phyloP scores from a whole-genome alignment of 495 filamentous ascomycete species.

The Clavariopsis aquatica region DNA sequence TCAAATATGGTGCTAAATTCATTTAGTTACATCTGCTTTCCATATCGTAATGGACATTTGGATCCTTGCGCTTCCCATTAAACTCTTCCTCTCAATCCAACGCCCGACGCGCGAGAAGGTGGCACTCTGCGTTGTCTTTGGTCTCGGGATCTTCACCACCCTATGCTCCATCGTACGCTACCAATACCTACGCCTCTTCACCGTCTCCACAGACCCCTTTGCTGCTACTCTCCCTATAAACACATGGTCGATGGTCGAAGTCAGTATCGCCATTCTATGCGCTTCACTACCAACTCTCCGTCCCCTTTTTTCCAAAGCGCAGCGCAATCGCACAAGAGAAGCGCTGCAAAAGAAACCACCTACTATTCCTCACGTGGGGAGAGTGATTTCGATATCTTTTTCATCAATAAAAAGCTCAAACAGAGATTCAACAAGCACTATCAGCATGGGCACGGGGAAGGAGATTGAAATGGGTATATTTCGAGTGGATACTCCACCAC shows the following conservation, averaged over 20 bases:
- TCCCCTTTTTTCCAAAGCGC: slow-evolving; percentile 46
- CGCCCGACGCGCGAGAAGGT: slow-evolving; percentile 50
- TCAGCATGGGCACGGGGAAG: not conserved
- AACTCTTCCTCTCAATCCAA: slow-evolving; percentile 48
- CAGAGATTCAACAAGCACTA: not conserved
- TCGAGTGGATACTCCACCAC: slow-evolving; percentile 2
- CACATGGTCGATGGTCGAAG: slow-evolving; percentile 53
- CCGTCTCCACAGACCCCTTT: slow-evolving; percentile 25
- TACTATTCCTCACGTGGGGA: not conserved
- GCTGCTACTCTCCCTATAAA: slow-evolving; percentile 47
- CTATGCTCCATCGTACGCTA: slow-evolving; percentile 49
- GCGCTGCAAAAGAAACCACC: slow-evolving; percentile 4
- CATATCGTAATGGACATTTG: slow-evolving; percentile 57
- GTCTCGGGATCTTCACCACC: slow-evolving; percentile 51
- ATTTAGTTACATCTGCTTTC: slow-evolving; percentile 49
- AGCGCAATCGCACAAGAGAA: slow-evolving; percentile 44
- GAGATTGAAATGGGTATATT: not conserved
- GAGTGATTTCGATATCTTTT: not conserved
- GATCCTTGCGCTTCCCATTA: slow-evolving; percentile 55
- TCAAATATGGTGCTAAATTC: not conserved
- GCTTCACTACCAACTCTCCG: slow-evolving; percentile 47
- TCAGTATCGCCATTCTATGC: slow-evolving; percentile 51
- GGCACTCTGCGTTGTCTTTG: slow-evolving; percentile 52
- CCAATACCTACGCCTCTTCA: slow-evolving; percentile 43
- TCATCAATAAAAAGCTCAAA: not conserved